Base-by-base conservation (phyloP, 805 yeast genomes). In the Candida qinlingensis region DNA sequence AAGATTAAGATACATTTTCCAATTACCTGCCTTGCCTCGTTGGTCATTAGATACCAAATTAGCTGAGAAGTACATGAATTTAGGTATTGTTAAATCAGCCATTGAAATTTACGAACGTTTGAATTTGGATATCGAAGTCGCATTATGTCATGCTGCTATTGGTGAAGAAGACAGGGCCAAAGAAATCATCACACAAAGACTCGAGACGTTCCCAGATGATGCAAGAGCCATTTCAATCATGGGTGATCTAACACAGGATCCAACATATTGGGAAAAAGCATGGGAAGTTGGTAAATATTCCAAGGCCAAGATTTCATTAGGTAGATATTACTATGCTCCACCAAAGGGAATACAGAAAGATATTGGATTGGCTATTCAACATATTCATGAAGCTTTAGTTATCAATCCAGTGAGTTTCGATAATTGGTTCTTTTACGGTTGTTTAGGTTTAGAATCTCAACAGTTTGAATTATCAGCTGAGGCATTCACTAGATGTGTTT, bases 371-470 rank as follows among this genome's bases (percentile, higher is more conserved):
- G 85, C 90, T 0, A 75, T 88, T 48, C 67, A 66, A 37, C 89
- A 89, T 62, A 76, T 89, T 68, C 77, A 79, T 56, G 96, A 90
- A 37, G 83, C 94, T 11, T 71, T 92, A 50, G 70, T 75, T 26
- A 80, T 81, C 29, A 84, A 84, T 62, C 94, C 97, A 8, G 70
- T 88, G 46, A 79, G 77, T 57, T 81, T 77, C 56, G 87, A 85
- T 19, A 85, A 92, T 35, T 90, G 98, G 96, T 92, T 83, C 63
- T 80, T 90, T 59, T 90, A 91, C 61, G 98, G 98, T 6, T 88
- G 96, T 62, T 72, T 91, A 47, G 96, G 95, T 0, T 70, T 94
- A 44, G 96, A 89, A 61, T 65, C 80, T 11, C 74, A 69, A 7
- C 80, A 84, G 56, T 87, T 76, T 69, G 85, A 82, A 27, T 66